Evolutionary conservation across 176 grass and related monocot genomes (phyloP).

Genomic region (Hsuehochloa calcarea): DNA sequence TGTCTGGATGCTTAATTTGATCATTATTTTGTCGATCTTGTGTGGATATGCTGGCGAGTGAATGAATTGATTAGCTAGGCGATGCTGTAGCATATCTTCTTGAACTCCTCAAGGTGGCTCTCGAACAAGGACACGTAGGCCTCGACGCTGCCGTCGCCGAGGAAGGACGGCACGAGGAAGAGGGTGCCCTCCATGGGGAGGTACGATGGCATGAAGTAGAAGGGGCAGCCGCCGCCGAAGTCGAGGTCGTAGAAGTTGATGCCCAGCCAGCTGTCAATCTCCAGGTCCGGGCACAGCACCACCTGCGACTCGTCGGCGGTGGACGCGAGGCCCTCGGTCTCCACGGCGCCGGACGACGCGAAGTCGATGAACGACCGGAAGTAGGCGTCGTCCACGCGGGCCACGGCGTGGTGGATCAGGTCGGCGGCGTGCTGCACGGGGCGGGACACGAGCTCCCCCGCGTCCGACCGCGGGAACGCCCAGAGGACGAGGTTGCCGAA

Average conservation of each 20-base stretch:
- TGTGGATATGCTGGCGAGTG: neutral
- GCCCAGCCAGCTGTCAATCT: conserved; percentile 45
- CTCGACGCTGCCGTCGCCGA: conserved; percentile 13
- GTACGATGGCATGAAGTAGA: conserved; percentile 24
- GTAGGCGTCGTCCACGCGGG: conserved; percentile 22
- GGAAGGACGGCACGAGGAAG: conserved; percentile 18
- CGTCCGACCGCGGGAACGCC: conserved; percentile 26
- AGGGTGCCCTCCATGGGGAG: conserved; percentile 17
- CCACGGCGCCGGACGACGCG: conserved; percentile 24
- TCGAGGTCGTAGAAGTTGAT: conserved; percentile 38
- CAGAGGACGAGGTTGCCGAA: conserved; percentile 52
- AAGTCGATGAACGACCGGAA: conserved; percentile 36
- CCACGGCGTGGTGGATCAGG: conserved; percentile 26
- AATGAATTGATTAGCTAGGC: neutral
- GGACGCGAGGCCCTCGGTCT: conserved; percentile 29
- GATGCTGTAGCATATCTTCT: conserved; percentile 14
- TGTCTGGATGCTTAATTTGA: too few species aligned
- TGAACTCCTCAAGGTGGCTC: neutral
- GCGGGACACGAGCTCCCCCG: conserved; percentile 17
- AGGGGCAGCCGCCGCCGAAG: conserved; percentile 26
- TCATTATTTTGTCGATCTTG: neutral
- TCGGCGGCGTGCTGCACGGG: neutral
- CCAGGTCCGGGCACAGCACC: conserved; percentile 35
- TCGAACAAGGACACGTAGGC: conserved; percentile 16
- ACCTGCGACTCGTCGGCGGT: conserved; percentile 20